Evolutionary conservation across 2,329 filamentous ascomycete species (phyloP), one percentile per base, ranked within the genome.

Genomic region (Gnomoniopsis sp.): DNA sequence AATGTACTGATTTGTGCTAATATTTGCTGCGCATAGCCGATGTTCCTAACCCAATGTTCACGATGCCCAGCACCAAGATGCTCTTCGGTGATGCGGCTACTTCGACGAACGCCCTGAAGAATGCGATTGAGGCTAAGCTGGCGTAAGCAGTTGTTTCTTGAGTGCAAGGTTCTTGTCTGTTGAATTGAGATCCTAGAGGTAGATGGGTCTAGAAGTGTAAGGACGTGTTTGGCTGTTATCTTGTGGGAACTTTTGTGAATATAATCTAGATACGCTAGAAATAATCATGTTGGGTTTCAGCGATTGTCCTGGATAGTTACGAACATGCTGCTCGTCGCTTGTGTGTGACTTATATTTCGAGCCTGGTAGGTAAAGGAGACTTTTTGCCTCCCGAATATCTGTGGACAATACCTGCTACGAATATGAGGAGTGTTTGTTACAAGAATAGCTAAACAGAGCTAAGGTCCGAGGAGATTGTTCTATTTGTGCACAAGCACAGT

Each of bases 11-110:
- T 52, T 60, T 49, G 30, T 41, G 44, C 54, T 34, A 49, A 57
- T 46, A 44, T 33, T 49, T 53, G 26, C 30, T 2, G 19, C 19
- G 30, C 6, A 34, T 46, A 89, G 89, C 92, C 21, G 91, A 96
- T 74, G 90, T 96, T 11, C 89, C 89, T 12, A 96, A 96, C 70
- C 91, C 92, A 1, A 93, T 96, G 90, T 95, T 96, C 74, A 95
- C 88, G 74, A 93, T 93, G 89, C 88, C 89, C 3, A 88, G 88
- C 53, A 92, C 91, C 2, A 90, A 88, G 76, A 96, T 96, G 92
- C 72, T 96, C 59, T 96, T 96, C 74, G 91, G 92, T 26, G 92
- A 96, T 75, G 92, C 92, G 21, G 44, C 44, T 3, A 23, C 19
- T 11, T 47, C 44, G 21, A 47, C 44, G 10, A 47, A 47, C 19